Base-by-base conservation (phyloP, 257 asterid genomes). In the Jacaranda mimosifolia region DNA sequence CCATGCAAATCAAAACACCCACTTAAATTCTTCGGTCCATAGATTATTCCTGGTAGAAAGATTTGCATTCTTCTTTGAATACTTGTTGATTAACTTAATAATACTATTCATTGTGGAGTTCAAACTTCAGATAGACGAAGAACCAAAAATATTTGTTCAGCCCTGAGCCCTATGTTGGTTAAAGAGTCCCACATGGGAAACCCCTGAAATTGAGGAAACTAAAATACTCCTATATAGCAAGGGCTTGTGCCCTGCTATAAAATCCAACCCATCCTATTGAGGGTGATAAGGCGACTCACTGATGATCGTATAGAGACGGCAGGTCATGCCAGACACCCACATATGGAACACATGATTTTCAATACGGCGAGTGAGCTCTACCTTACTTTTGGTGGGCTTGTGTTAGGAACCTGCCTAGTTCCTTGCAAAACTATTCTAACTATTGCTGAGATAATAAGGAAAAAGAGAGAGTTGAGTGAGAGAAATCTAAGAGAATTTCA, bases 291-390 rank as follows among this genome's bases (percentile, higher is more conserved):
- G 90, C 92, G 97, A 85, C 90, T 73, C 68, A 86, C 73, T 38
- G 42, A 92, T 92, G 97, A 92, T 80, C 97, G 97, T 52, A 0
- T 63, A 76, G 96, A 45, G 94, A 90, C 14, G 97, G 85, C 88
- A 84, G 15, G 92, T 81, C 96, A 96, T 92, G 97, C 97, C 97
- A n/a, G 26, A 90, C 94, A 74, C 96, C 97, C 78, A 76, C 88
- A 67, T 5, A 57, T 15, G 87, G 96, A 90, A 90, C 94, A 87
- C 94, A 80, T 2, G 32, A 48, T 5, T 3, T 42, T 0, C 4
- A 0, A 0, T 3, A 32, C 43, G 91, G 94, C 96, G 97, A 85
- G 97, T 48, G 83, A 73, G 92, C 73, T 63, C 85, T 19, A 51
- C 89, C 89, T 91, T 92, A 86, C 86, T 77, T 81, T 43, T 45